Conservation (phyloP, 2,329 filamentous ascomycete genomes). For the Peltaster fructicola region DNA sequence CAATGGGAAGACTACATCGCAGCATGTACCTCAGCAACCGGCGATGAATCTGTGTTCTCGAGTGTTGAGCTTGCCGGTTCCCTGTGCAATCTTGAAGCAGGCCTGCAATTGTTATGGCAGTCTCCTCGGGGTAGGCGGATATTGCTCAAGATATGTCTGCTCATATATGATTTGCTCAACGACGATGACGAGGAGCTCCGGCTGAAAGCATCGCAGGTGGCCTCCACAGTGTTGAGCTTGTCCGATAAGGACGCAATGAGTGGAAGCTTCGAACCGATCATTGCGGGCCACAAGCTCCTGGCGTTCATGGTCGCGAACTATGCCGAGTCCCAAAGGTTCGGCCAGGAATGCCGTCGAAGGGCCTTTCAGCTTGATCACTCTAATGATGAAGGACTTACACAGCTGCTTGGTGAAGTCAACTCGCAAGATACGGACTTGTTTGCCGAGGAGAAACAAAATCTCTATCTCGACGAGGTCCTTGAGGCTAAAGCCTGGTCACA, state of each 20-base stretch:
- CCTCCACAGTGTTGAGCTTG: slow-evolving; percentile 27
- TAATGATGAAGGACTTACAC: not conserved
- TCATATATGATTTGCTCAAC: slow-evolving; percentile 59
- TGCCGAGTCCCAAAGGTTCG: slow-evolving; percentile 5
- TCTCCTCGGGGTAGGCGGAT: too few species aligned
- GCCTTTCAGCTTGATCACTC: slow-evolving; percentile 10
- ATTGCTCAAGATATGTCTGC: slow-evolving; percentile 41
- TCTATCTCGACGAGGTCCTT: slow-evolving; percentile 70
- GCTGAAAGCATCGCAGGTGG: slow-evolving; percentile 39
- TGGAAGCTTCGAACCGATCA: slow-evolving; percentile 28
- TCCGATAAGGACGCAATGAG: slow-evolving; percentile 6
- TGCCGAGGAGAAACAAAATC: slow-evolving; percentile 76
- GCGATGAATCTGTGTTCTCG: too few species aligned
- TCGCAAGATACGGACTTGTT: slow-evolving; percentile 53
- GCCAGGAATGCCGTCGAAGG: slow-evolving; percentile 7
- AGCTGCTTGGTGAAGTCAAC: slow-evolving; percentile 17
- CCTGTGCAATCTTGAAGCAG: too few species aligned
- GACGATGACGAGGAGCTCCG: slow-evolving; percentile 89
- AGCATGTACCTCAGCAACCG: too few species aligned
- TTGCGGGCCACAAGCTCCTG: slow-evolving; percentile 26
- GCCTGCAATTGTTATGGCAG: too few species aligned
- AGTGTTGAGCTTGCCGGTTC: too few species aligned
- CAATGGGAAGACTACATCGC: too few species aligned
- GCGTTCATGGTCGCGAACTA: slow-evolving; percentile 14
- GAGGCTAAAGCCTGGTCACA: slow-evolving; percentile 54